These are phyloP conservation scores for Lachancea lanzarotensis DNA, from an alignment of 805 yeast species.

Conservation along the genomic window DNA sequence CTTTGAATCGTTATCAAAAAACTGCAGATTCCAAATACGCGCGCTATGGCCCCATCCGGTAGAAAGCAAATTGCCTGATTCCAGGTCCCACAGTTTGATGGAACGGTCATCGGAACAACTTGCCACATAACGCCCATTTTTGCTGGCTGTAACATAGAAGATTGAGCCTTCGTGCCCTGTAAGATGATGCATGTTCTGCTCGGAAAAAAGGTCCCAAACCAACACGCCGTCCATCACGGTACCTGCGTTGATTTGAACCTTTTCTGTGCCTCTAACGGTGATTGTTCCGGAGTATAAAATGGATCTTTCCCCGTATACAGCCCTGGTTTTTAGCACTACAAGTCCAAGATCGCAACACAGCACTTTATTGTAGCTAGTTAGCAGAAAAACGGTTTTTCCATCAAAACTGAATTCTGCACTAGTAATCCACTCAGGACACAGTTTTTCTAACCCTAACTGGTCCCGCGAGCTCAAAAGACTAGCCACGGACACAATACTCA, in stretches of 20 bases:
- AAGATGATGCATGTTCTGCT: constrained; percentile 46
- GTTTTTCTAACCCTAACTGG: constrained; percentile 36
- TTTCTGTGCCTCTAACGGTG: constrained; percentile 36
- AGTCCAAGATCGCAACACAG: constrained; percentile 28
- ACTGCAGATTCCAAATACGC: constrained; percentile 79
- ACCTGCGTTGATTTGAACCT: constrained; percentile 70
- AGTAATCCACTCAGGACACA: constrained; percentile 75
- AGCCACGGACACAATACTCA: constrained; percentile 37
- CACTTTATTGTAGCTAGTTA: constrained; percentile 73
- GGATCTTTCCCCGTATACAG: constrained; percentile 61
- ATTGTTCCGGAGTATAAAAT: constrained; percentile 84
- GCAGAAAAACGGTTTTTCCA: constrained; percentile 39
- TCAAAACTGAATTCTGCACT: constrained; percentile 45
- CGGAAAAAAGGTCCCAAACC: constrained; percentile 57
- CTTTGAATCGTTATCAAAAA: constrained; percentile 37
- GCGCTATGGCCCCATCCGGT: constrained; percentile 97
- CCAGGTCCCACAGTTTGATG: constrained; percentile 64
- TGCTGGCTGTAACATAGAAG: constrained; percentile 65
- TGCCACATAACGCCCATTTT: constrained; percentile 47
- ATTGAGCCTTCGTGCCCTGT: constrained; percentile 87
- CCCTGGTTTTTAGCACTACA: constrained; percentile 25
- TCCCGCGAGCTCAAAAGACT: constrained; percentile 24
- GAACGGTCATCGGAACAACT: constrained; percentile 95
- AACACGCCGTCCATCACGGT: constrained; percentile 87
- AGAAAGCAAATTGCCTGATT: constrained; percentile 52